Percentiles rank a stretch among this genome's conserved stretches.
phyloP scores from a whole-genome alignment of 2,329 filamentous ascomycete species.

The Aspergillus sp. region DNA sequence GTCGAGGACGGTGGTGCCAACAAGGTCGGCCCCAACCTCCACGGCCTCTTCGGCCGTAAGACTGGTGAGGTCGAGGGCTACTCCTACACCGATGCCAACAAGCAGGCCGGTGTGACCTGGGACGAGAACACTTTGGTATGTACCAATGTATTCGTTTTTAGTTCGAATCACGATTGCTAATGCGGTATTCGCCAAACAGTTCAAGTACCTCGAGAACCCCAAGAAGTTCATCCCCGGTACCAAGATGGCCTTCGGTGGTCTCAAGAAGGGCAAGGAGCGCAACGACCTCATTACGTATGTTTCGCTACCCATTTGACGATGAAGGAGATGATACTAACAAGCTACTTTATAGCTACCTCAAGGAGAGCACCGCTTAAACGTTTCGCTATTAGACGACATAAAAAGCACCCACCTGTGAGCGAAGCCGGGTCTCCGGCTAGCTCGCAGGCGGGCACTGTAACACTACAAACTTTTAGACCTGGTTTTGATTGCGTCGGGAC shows the following conservation, averaged over 20 bases:
- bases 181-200: constrained; percentile 52
- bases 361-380: constrained; percentile 39
- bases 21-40: constrained; percentile 96
- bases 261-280: constrained; percentile 99
- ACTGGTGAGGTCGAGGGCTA: constrained; percentile 87
- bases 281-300: constrained; percentile 97
- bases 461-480: constrained; percentile 32
- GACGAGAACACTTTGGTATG: constrained; percentile 78
- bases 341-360: constrained; percentile 35
- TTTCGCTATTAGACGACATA: constrained; percentile 8
- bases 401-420: constrained; percentile 8
- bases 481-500: constrained; percentile 32
- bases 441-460: constrained; percentile 37
- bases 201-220: constrained; percentile 99
- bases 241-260: constrained; percentile 99
- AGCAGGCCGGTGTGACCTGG: constrained; percentile 91
- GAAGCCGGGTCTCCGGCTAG: constrained; percentile 12
- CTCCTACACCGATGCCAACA: constrained; percentile 99
- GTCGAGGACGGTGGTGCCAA: constrained; percentile 85
- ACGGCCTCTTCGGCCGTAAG: constrained; percentile 97
- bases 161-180: constrained; percentile 12
- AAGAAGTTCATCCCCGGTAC: constrained; percentile 99
- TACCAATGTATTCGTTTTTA: constrained; percentile 7
- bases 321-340: constrained; percentile 15
- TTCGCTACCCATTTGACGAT: not conserved